Evolutionary conservation across 164 flowering plant genomes (phyloP).

Genomic region (Aristolochia contorta): DNA sequence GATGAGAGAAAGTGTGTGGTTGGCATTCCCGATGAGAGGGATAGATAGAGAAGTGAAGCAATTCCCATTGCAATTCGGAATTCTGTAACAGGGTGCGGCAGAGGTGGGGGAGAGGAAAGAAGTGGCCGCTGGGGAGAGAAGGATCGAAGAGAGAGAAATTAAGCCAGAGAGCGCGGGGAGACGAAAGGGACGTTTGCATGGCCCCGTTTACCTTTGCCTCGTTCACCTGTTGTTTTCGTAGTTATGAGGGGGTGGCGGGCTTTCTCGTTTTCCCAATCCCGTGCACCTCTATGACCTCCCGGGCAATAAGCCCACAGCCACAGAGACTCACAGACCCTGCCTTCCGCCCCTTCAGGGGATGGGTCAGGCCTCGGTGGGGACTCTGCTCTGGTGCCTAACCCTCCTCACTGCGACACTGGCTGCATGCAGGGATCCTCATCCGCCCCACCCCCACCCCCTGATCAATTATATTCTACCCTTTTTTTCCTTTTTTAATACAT

Average conservation of each 20-base stretch:
- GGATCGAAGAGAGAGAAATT: conserved; percentile 5
- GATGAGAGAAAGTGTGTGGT: conserved; percentile 16
- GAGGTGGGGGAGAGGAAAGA: conserved; percentile 45
- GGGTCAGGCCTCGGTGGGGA: not conserved
- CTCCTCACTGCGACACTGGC: no score
- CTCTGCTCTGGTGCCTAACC: no score
- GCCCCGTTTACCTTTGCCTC: conserved; percentile 35
- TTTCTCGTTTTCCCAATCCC: conserved; percentile 27
- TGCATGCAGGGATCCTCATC: no score
- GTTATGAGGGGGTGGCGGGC: conserved; percentile 22
- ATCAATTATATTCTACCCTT: not conserved
- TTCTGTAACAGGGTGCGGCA: conserved; percentile 34
- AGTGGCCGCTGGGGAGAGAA: conserved; percentile 38
- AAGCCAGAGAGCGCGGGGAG: no score
- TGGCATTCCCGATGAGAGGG: conserved; percentile 37
- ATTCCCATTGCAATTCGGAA: conserved; percentile 13
- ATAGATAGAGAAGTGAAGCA: conserved; percentile 40
- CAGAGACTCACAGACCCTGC: conserved; percentile 4
- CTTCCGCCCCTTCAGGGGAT: conserved; percentile 28
- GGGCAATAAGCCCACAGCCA: conserved; percentile 19
- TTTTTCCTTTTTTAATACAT: no score
- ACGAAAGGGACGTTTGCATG: conserved; percentile 76
- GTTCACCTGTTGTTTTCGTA: conserved; percentile 53
- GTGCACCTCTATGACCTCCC: conserved; percentile 19
- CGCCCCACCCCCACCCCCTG: not conserved